phyloP scores from a whole-genome alignment of 2,329 filamentous ascomycete species.

The Cyphellophora attinorum region DNA sequence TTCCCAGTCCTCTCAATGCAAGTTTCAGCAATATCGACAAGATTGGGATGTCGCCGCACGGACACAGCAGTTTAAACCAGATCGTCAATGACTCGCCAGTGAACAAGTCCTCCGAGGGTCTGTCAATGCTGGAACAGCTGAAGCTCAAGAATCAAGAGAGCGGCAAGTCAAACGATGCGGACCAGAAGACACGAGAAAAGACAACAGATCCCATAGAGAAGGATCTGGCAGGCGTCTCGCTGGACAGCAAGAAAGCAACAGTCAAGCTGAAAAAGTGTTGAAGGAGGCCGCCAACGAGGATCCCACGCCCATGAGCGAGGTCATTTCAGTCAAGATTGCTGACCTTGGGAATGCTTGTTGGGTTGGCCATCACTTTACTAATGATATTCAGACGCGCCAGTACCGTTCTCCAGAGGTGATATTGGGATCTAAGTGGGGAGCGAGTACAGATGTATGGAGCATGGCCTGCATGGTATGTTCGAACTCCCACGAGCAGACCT shows the following conservation, averaged over 20 bases:
- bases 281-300: conserved; percentile 44
- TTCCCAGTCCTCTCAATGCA: conserved; percentile 88
- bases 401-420: conserved; percentile 97
- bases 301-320: conserved; percentile 35
- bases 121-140: conserved; percentile 52
- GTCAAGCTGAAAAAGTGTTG: conserved; percentile 46
- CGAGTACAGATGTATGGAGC: conserved; percentile 99
- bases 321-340: conserved; percentile 97
- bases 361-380: conserved; percentile 98
- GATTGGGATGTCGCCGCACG: conserved; percentile 48
- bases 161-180: conserved; percentile 10
- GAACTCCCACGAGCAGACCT: conserved; percentile 5
- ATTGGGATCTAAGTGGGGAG: conserved; percentile 92
- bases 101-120: conserved; percentile 21
- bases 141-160: conserved; percentile 37
- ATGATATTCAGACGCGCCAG: conserved; percentile 96
- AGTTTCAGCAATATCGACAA: conserved; percentile 76
- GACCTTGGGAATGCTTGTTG: conserved; percentile 97
- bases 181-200: conserved; percentile 44
- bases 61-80: conserved; percentile 71
- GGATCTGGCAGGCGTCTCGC: conserved; percentile 88
- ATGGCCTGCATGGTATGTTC: conserved; percentile 91
- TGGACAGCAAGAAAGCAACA: conserved; percentile 57
- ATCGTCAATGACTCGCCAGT: conserved; percentile 60
- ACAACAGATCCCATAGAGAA: conserved; percentile 79